A percentile compares a stretch with the other conserved stretches of the same genome.
Evolutionary conservation across 2,329 filamentous ascomycete genomes (phyloP).

Genomic region (Pseudocercospora vitis): DNA sequence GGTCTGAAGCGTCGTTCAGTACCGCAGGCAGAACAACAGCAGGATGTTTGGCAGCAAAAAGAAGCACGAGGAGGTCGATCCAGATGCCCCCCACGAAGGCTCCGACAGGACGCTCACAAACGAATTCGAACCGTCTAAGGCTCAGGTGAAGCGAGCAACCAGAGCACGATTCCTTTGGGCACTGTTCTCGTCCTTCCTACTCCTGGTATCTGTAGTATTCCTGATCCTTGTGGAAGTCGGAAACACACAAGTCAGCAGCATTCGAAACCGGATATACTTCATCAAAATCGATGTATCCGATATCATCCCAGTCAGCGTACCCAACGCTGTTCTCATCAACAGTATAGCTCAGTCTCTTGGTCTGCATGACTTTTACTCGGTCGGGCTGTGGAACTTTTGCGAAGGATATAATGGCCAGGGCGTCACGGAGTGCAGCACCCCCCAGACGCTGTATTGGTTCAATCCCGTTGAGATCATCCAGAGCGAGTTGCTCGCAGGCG

Average conservation of each 20-base stretch:
- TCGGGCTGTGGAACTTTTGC: slow-evolving; percentile 89
- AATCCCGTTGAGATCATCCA: slow-evolving; percentile 82
- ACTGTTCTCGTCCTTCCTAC: slow-evolving; percentile 65
- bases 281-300: slow-evolving; percentile 80
- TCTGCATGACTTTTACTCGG: slow-evolving; percentile 90
- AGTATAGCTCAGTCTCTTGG: slow-evolving; percentile 82
- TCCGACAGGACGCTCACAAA: slow-evolving; percentile 34
- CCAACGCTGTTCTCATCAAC: slow-evolving; percentile 75
- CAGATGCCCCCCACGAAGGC: slow-evolving; percentile 11
- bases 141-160: slow-evolving; percentile 51
- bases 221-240: slow-evolving; percentile 79
- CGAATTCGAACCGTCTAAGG: slow-evolving; percentile 36
- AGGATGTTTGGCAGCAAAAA: slow-evolving; percentile 39
- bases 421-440: slow-evolving; percentile 72
- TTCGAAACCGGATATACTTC: slow-evolving; percentile 74
- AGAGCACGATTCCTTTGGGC: slow-evolving; percentile 61
- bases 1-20: not conserved
- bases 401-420: slow-evolving; percentile 77
- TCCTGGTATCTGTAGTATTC: slow-evolving; percentile 74
- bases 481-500: slow-evolving; percentile 75
- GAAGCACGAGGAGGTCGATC: slow-evolving; percentile 21
- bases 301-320: slow-evolving; percentile 71
- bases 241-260: slow-evolving; percentile 61
- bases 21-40: slow-evolving; percentile 2
- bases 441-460: slow-evolving; percentile 79